Conservation (phyloP, 768 basidiomycete species). For the Agaricus subrufescens region DNA sequence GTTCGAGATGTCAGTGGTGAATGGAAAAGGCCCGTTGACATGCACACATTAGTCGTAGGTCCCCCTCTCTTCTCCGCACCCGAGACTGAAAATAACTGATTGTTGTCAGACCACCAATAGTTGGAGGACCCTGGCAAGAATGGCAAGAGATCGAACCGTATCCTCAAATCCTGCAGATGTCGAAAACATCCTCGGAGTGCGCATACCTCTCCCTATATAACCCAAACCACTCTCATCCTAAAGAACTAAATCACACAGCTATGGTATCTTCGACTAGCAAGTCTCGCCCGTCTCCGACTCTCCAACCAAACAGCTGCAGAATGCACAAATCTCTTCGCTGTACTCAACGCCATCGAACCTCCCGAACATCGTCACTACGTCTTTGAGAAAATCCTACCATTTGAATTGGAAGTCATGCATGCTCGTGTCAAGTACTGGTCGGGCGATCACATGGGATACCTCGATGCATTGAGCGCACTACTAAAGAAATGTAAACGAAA, state of each 20-base stretch:
- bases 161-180: conserved; percentile 67
- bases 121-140: conserved; percentile 80
- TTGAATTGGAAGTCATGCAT: conserved; percentile 65
- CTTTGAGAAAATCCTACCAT: conserved; percentile 55
- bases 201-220: conserved; percentile 18
- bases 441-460: conserved; percentile 73
- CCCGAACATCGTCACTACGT: conserved; percentile 49
- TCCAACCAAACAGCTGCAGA: conserved; percentile 87
- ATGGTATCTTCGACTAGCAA: conserved; percentile 80
- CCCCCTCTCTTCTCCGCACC: neutral
- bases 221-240: neutral
- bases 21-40: conserved; percentile 59
- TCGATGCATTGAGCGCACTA: conserved; percentile 67
- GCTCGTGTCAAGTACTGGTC: conserved; percentile 78
- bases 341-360: conserved; percentile 57
- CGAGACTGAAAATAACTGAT: conserved; percentile 5
- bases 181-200: conserved; percentile 58
- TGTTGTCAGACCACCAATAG: conserved; percentile 74
- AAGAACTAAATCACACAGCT: conserved; percentile 36
- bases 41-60: conserved; percentile 79
- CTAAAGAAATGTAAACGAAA: conserved; percentile 55
- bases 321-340: conserved; percentile 73
- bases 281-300: conserved; percentile 73
- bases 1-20: conserved; percentile 70
- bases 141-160: conserved; percentile 78